A percentile compares a stretch with the other conserved stretches of the same genome.
Conservation (phyloP, 1,284 basidiomycete genomes). For the Cystobasidium slooffiae region DNA sequence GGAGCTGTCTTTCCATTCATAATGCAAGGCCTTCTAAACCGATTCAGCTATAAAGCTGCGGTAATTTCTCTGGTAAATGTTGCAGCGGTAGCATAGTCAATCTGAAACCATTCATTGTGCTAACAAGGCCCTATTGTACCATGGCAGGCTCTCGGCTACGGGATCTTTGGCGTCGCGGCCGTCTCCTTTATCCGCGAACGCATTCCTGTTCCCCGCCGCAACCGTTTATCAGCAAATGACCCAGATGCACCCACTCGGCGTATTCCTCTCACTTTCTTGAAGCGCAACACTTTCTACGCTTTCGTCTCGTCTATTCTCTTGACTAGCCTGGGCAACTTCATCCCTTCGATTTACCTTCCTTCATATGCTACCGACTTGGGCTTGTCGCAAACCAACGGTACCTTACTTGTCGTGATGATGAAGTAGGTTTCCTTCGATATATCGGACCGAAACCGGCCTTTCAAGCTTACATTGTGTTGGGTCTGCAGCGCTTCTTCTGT, state of each 20-base stretch:
- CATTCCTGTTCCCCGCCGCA: conserved; percentile 53
- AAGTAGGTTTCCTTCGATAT: conserved; percentile 52
- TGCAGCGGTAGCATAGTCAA: too few species aligned
- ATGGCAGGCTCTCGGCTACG: conserved; percentile 52
- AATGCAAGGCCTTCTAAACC: conserved; percentile 53
- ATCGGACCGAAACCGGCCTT: not conserved
- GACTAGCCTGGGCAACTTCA: conserved; percentile 57
- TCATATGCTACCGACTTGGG: conserved; percentile 55
- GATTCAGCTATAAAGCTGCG: conserved; percentile 57
- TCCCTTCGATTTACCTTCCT: conserved; percentile 57
- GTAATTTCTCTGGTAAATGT: conserved; percentile 56
- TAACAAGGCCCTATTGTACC: too few species aligned
- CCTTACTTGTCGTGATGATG: conserved; percentile 56
- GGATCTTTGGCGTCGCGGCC: conserved; percentile 51
- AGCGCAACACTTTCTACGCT: conserved; percentile 51
- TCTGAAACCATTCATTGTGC: too few species aligned
- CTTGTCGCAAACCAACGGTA: conserved; percentile 54
- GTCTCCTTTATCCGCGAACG: conserved; percentile 56
- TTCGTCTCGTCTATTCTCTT: conserved; percentile 54
- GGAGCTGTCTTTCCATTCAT: conserved; percentile 57
- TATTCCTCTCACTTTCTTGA: conserved; percentile 53
- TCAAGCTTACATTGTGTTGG: not conserved
- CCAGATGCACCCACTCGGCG: not conserved
- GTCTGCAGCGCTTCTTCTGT: conserved; percentile 54
- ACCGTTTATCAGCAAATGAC: conserved; percentile 14